Base-by-base conservation (phyloP, 768 basidiomycete genomes). In the Panaeolus cyanescens region DNA sequence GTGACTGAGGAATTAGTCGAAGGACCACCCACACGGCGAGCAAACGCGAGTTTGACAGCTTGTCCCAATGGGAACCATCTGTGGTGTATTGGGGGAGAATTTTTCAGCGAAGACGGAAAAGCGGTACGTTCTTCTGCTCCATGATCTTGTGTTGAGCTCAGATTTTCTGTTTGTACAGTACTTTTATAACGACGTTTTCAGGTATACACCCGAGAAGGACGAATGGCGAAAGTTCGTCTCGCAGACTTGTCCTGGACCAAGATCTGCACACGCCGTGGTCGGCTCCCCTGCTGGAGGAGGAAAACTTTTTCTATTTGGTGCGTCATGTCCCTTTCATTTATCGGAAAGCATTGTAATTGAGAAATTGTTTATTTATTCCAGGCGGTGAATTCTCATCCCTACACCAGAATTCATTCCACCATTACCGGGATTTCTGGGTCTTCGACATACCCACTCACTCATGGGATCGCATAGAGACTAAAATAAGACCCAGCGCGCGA, bases 391-490 rank as follows among this genome's bases (percentile, higher is more conserved):
- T 91, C 67, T 93, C 92, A 0, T 91, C 90, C 0, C 71, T 93
- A 5, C 81, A 91, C 64, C 93, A 95, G 71, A 94, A 86, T 32
- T 86, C 85, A 0, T 93, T 95, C 72, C 91, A 93, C 63, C 93
- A 95, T 66, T 96, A 93, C 68, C 85, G 92, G 45, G 92, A 95
- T 69, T 88, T 96, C 68, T 95, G 95, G 91, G 83, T 83, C 53
- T 96, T 96, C 69, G 91, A 93, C 64, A 85, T 96, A 22, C 68
- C 81, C 2, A 88, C 87, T 0, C 91, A 93, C 62, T 75, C 82
- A 0, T 96, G 95, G 95, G 92, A 96, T 65, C 80, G 92, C 7
- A 92, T 95, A 55, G 95, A 96, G 34, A 94, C 92, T 4, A 95
- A 93, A 68, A 72, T 89, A 15, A 80, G 86, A 25, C 95, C 94